These are phyloP conservation scores for Elaeagnus macrophylla DNA, from an alignment of 306 rosid species.

Conservation along the genomic window DNA sequence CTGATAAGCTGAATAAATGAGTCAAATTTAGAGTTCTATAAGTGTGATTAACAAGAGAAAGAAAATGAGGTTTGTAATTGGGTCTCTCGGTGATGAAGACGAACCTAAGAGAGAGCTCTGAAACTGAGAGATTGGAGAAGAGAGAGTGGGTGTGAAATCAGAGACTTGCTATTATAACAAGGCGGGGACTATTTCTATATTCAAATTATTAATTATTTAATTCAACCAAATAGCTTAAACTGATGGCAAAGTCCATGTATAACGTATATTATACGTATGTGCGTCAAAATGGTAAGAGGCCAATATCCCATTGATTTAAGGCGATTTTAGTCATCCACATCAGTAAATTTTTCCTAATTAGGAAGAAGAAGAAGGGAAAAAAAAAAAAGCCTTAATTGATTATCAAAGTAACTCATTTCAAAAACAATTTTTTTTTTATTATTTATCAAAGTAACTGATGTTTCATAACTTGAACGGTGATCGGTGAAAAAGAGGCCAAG, in stretches of 20 bases:
- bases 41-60: not conserved
- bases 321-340: no score
- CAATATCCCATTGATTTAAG: no score
- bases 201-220: not conserved
- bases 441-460: no score
- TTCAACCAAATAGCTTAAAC: conserved; percentile 3
- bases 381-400: no score
- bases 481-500: no score
- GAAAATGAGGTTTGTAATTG: not conserved
- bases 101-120: conserved; percentile 29
- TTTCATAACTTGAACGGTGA: no score
- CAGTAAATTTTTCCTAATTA: no score
- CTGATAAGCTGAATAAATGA: not conserved
- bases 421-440: no score
- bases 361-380: no score
- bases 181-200: not conserved
- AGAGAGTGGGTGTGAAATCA: conserved; percentile 10
- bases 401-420: no score
- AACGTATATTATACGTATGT: no score
- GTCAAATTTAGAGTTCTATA: not conserved
- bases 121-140: conserved; percentile 33
- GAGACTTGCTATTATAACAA: conserved; percentile 12
- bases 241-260: conserved; percentile 9
- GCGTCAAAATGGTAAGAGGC: no score
- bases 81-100: conserved; percentile 3